A percentile compares a stretch with the other conserved stretches of the same genome.
phyloP scores from a whole-genome alignment of 2,329 filamentous ascomycete genomes.

The Metarhizium rileyi region DNA sequence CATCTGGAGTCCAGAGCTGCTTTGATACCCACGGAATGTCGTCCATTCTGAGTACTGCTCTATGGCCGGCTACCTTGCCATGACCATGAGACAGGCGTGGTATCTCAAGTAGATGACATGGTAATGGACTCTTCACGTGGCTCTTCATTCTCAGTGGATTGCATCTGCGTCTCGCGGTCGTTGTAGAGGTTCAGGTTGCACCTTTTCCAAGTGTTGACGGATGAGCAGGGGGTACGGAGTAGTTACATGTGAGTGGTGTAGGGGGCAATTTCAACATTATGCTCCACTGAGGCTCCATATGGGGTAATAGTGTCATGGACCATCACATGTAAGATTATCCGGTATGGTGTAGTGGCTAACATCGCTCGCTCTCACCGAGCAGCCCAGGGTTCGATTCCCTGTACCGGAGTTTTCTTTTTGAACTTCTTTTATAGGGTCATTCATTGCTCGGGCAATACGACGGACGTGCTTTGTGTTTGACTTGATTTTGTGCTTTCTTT shows the following conservation, averaged over 20 bases:
- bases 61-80: conserved; percentile 60
- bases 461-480: no score
- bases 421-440: no score
- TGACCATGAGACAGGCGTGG: conserved; percentile 40
- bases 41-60: conserved; percentile 52
- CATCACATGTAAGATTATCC: conserved; percentile 15
- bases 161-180: conserved; percentile 64
- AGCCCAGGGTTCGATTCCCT: conserved; percentile 27
- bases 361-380: conserved; percentile 28
- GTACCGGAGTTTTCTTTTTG: conserved; percentile 17
- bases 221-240: no score
- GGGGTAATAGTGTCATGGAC: rapidly evolving
- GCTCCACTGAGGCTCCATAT: no score
- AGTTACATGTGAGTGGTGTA: conserved; percentile 65
- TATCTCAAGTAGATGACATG: conserved; percentile 58
- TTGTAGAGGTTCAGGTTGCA: conserved; percentile 79
- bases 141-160: conserved; percentile 75
- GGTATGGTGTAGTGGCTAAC: conserved; percentile 28
- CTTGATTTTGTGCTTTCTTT: neutral
- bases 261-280: no score
- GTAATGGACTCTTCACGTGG: conserved; percentile 82
- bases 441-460: no score
- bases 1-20: conserved; percentile 75
- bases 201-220: no score
- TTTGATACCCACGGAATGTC: conserved; percentile 70